Evolutionary conservation across 768 basidiomycete species (phyloP).

Genomic region (Tephrocybe sp.): DNA sequence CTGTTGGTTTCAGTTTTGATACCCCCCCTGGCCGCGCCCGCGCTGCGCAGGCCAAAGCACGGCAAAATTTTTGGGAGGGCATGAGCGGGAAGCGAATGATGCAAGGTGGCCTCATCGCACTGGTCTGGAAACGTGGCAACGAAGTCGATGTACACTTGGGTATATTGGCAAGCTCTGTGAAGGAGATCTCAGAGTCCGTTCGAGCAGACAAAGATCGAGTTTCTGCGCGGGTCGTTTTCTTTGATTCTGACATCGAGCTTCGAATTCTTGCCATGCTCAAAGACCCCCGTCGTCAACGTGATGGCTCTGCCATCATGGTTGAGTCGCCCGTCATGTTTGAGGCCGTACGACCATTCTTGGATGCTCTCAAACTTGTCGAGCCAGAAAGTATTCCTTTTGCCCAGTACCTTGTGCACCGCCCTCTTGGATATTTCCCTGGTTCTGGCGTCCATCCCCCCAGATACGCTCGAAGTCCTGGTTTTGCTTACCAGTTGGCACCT

Average conservation of each 20-base stretch:
- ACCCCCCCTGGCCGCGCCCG: slow-evolving; percentile 60
- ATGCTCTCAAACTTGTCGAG: slow-evolving; percentile 50
- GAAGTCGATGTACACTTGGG: slow-evolving; percentile 54
- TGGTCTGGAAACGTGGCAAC: slow-evolving; percentile 43
- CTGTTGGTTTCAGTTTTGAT: slow-evolving; percentile 44
- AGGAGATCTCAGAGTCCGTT: slow-evolving; percentile 48
- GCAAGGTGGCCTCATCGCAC: slow-evolving; percentile 62
- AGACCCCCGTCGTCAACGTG: slow-evolving; percentile 12
- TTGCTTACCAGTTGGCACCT: slow-evolving; percentile 55
- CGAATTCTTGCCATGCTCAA: slow-evolving; percentile 34
- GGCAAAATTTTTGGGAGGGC: slow-evolving; percentile 62
- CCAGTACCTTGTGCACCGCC: slow-evolving; percentile 50
- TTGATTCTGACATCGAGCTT: slow-evolving; percentile 58
- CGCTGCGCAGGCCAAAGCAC: slow-evolving; percentile 30
- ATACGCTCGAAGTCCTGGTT: slow-evolving; percentile 54
- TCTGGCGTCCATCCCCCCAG: slow-evolving; percentile 47
- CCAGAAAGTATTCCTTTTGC: slow-evolving; percentile 59
- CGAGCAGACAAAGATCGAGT: slow-evolving; percentile 32
- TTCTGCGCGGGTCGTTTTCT: slow-evolving; percentile 56
- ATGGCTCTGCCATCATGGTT: slow-evolving; percentile 42
- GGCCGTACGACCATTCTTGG: slow-evolving; percentile 65
- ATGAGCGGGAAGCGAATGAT: slow-evolving; percentile 58
- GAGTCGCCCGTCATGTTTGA: slow-evolving; percentile 71
- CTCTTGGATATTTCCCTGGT: slow-evolving; percentile 30
- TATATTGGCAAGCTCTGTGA: slow-evolving; percentile 38